Evolutionary conservation across 2,329 filamentous ascomycete species (phyloP).

Genomic region (Akanthomyces lecanii): DNA sequence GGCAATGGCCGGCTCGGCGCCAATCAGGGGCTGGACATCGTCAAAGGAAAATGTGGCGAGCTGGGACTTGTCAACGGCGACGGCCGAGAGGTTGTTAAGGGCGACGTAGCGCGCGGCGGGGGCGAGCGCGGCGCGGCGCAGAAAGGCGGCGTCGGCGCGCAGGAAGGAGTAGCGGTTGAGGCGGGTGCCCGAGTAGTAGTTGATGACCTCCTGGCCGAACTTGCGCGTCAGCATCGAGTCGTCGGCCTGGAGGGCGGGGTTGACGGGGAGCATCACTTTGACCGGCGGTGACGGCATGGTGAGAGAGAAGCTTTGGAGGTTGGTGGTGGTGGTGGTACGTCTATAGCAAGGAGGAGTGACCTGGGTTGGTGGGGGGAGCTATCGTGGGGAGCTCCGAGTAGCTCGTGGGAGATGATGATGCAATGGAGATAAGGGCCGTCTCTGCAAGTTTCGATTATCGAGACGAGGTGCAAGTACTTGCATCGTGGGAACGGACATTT

Average conservation of each 20-base stretch:
- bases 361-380: background rate
- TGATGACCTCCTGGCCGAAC: conserved; percentile 75
- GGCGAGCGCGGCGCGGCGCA: conserved; percentile 62
- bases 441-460: background rate
- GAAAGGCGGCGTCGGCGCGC: conserved; percentile 65
- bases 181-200: conserved; percentile 78
- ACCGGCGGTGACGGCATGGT: conserved; percentile 12
- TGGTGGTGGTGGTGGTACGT: background rate
- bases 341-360: background rate
- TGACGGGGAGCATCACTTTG: conserved; percentile 41
- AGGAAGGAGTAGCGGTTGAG: conserved; percentile 79
- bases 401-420: background rate
- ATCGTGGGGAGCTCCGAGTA: background rate
- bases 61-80: conserved; percentile 52
- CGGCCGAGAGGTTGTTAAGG: conserved; percentile 72
- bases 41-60: conserved; percentile 66
- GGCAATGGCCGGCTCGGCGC: conserved; percentile 62
- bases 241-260: conserved; percentile 42
- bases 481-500: conserved; percentile 10
- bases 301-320: background rate
- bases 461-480: background rate
- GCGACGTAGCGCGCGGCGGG: conserved; percentile 69
- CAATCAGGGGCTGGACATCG: conserved; percentile 68
- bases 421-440: background rate
- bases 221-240: conserved; percentile 68